Evolutionary conservation across 2,329 filamentous ascomycete species (phyloP).

Genomic region (Pezicula radicicola): DNA sequence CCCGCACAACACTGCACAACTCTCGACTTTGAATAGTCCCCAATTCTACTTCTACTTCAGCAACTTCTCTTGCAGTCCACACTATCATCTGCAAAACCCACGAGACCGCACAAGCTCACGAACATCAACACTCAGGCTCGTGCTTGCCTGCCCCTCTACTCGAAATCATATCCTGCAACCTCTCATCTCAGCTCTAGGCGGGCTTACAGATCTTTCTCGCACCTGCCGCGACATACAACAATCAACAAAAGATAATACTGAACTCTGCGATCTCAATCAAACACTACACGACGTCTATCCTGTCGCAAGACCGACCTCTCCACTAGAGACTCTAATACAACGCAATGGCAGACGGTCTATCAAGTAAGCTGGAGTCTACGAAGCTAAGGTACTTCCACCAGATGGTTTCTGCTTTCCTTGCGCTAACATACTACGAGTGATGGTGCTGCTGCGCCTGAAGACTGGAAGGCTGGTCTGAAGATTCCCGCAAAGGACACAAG

Average conservation of each 20-base stretch:
- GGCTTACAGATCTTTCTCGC: no score
- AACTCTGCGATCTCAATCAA: no score
- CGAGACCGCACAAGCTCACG: no score
- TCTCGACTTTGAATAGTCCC: no score
- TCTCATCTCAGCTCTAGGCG: not conserved
- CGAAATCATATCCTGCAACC: not conserved
- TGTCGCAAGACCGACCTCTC: no score
- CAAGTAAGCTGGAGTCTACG: constrained; percentile 54
- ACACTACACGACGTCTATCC: no score
- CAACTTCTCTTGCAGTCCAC: no score
- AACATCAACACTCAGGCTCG: not conserved
- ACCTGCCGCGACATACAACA: not conserved
- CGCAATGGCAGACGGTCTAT: constrained; percentile 43
- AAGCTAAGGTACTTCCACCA: constrained; percentile 38
- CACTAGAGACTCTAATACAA: constrained; percentile 3
- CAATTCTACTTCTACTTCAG: no score
- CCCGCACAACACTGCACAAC: no score
- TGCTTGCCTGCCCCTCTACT: not conserved
- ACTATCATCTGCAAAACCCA: no score
- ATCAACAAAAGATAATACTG: not conserved
- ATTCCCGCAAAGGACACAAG: constrained; percentile 71
- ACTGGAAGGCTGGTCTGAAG: constrained; percentile 75
- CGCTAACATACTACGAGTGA: constrained; percentile 41
- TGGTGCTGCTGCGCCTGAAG: constrained; percentile 42
- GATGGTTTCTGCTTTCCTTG: constrained; percentile 30